Evolutionary conservation across 257 asterid species (phyloP), one percentile per base, ranked within the genome.

Genomic region (Solanum sejunctum): DNA sequence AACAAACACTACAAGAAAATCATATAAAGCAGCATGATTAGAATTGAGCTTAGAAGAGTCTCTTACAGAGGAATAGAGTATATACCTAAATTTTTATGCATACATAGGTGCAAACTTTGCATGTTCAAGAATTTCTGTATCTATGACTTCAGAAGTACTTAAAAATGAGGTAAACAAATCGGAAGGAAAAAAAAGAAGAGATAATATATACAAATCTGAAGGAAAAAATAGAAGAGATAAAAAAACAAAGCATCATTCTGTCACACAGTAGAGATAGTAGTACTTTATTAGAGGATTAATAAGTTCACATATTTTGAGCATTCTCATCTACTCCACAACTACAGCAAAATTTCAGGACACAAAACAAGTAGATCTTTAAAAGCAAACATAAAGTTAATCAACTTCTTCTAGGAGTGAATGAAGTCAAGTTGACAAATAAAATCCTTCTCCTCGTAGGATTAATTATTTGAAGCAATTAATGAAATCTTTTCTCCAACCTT

Each of bases 1-100:
- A 96, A 96, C 92, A 96, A 92, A 93, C 98, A 95, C 99, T 96
- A 83, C 54, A 86, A 80, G 58, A 87, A 85, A 86, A 77, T 78
- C 88, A 84, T 84, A 86, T 89, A 84, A 82, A 78, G 83, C 18
- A 58, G 70, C 21, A 18, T 26, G 32, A 32, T 20, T 28, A 23
- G 81, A 20, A 56, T 66, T 64, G 57, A 36, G 12, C 67, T 58
- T 17, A 16, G 15, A 54, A 72, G 21, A 82, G 51, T 63, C 43
- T 63, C 77, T 15, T 13, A 61, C 21, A 70, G 32, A 66, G 28
- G 28, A 41, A 20, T 23, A 52, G 52, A 78, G 64, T 17, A 28
- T 26, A 52, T 78, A 52, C 66, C 47, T 10, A 26, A 16, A 1
- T 9, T 15, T 26, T 52, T 78, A 26, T 52, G 82, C 82, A 78